Evolutionary conservation across 1,139 yeast species (phyloP).

Genomic region (Magnusiomyces suaveolens): DNA sequence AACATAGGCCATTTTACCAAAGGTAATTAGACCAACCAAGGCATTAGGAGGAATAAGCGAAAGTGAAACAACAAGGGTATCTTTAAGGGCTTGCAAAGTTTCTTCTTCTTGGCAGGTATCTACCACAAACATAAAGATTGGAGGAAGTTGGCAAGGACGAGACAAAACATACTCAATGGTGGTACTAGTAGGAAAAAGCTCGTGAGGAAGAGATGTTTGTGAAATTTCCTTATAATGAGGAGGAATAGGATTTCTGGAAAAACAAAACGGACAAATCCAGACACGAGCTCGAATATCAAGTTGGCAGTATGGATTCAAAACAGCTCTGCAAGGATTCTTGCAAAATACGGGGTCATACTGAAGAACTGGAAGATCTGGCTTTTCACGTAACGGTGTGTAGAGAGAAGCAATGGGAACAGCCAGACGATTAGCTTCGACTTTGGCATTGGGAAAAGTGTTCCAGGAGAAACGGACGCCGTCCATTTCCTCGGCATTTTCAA

Average conservation of each 20-base stretch:
- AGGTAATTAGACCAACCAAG: constrained; percentile 81
- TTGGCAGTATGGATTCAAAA: constrained; percentile 75
- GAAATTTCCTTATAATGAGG: constrained; percentile 79
- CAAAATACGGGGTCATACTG: constrained; percentile 87
- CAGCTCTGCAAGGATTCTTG: constrained; percentile 72
- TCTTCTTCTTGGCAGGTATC: constrained; percentile 95
- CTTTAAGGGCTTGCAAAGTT: constrained; percentile 80
- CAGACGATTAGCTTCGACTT: constrained; percentile 81
- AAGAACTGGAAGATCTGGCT: constrained; percentile 71
- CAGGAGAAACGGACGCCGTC: constrained; percentile 89
- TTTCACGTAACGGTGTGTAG: constrained; percentile 80
- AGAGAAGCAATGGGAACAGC: constrained; percentile 92
- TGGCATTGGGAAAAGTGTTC: constrained; percentile 83
- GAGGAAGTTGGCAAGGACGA: constrained; percentile 84
- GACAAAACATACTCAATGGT: constrained; percentile 86
- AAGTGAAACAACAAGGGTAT: constrained; percentile 71
- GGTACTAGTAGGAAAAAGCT: constrained; percentile 66
- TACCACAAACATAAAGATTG: constrained; percentile 82
- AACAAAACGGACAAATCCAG: constrained; percentile 89
- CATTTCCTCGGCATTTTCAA: constrained; percentile 75
- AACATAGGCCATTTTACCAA: constrained; percentile 89
- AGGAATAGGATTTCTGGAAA: constrained; percentile 76
- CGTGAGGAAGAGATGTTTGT: constrained; percentile 78
- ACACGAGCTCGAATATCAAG: constrained; percentile 72
- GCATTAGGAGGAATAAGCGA: constrained; percentile 89